A percentile compares a stretch with the other conserved stretches of the same genome.
phyloP scores from a whole-genome alignment of 345 rosid genomes.

The Orychophragmus violaceus region DNA sequence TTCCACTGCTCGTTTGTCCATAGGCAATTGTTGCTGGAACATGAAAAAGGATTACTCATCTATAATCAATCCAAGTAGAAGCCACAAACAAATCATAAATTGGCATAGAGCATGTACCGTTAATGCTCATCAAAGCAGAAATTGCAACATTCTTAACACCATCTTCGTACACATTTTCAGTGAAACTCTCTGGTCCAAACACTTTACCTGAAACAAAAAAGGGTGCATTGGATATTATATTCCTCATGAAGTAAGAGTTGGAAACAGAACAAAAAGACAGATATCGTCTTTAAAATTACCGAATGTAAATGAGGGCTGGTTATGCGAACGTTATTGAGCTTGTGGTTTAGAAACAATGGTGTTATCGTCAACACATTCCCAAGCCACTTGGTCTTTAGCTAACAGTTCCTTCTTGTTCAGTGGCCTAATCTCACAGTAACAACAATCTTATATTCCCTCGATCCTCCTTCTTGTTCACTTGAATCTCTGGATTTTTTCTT shows the following conservation, averaged over 20 bases:
- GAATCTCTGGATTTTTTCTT: too few relatives aligned
- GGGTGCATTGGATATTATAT: not conserved
- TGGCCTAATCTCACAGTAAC: slow-evolving; percentile 93
- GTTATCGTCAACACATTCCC: slow-evolving; percentile 89
- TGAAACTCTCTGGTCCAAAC: slow-evolving; percentile 67
- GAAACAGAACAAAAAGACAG: not conserved
- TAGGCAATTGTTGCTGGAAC: slow-evolving; percentile 91
- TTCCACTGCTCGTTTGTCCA: slow-evolving; percentile 99
- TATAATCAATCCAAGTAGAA: not conserved
- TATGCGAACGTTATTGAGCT: slow-evolving; percentile 68
- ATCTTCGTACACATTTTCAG: slow-evolving; percentile 86
- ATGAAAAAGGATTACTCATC: not conserved
- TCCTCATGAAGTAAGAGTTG: not conserved
- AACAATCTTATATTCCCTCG: slow-evolving; percentile 91
- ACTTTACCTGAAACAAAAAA: slow-evolving; percentile 69
- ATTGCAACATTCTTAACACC: slow-evolving; percentile 97
- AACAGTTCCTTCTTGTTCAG: slow-evolving; percentile 74
- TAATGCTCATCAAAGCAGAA: slow-evolving; percentile 93
- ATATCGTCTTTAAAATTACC: slow-evolving; percentile 39
- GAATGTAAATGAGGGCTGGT: slow-evolving; percentile 68
- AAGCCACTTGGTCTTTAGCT: slow-evolving; percentile 88
- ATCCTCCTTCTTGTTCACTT: too few relatives aligned
- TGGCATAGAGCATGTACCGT: slow-evolving; percentile 46
- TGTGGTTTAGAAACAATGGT: slow-evolving; percentile 66
- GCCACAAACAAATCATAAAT: not conserved